These are phyloP conservation scores for Castanea crenata DNA, from an alignment of 306 rosid species.

Conservation along the genomic window DNA sequence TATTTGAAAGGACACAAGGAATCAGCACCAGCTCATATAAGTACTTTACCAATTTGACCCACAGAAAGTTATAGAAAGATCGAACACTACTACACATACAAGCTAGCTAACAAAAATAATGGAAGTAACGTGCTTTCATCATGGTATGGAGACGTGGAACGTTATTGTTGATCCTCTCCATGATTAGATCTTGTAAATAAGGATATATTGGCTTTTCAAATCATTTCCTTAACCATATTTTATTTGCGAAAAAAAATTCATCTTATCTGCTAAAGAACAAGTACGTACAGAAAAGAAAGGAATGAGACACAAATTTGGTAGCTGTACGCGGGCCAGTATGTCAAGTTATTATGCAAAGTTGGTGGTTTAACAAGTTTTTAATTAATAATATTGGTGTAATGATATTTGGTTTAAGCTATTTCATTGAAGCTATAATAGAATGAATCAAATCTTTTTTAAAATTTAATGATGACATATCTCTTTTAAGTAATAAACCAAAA, in stretches of 20 bases:
- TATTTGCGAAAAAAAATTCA: not conserved
- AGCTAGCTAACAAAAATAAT: not conserved
- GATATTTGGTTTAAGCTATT: no score
- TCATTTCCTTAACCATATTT: no score
- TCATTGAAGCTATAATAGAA: no score
- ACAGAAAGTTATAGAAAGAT: not conserved
- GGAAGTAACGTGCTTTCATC: not conserved
- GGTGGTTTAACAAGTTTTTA: not conserved
- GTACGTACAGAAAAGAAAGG: not conserved
- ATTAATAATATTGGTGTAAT: no score
- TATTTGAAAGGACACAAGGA: conserved; percentile 35
- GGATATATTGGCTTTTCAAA: no score
- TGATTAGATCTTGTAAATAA: no score
- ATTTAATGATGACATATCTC: no score
- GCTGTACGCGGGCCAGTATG: not conserved
- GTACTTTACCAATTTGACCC: conserved; percentile 28
- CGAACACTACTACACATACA: not conserved
- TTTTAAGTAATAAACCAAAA: no score
- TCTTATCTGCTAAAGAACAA: not conserved
- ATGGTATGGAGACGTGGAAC: not conserved
- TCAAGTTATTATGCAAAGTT: not conserved
- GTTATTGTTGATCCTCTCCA: no score
- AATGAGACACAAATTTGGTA: not conserved
- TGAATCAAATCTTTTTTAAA: no score
- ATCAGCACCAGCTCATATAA: conserved; percentile 46